Evolutionary conservation across 176 grass and related monocot genomes (phyloP), one percentile per base, ranked within the genome.

Genomic region (Triticum dicoccoides): DNA sequence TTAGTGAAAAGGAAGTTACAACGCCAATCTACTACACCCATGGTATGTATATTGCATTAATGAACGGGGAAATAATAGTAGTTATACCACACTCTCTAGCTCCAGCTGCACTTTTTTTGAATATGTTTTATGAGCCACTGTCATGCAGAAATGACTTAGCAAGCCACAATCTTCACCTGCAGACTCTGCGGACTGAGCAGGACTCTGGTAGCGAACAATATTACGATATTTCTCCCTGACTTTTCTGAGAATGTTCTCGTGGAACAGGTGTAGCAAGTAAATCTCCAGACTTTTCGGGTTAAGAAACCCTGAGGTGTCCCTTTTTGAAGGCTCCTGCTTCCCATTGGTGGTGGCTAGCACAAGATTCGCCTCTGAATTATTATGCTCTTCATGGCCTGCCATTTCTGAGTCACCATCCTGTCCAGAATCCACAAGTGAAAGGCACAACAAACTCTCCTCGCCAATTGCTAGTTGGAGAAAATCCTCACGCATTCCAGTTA

Each of bases 401-500:
- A 88, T 86, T 75, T 87, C 82, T 65, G 84, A 78, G 20, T 76
- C 88, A 73, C 81, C 80, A 61, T 87, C 83, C 59, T 83, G 65
- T 72, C 66, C 89, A 86, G 82, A 91, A 58, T 89, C 80, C 69
- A 85, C 83, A 83, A 98, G 94, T 3, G 79, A 94, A 70, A 98
- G 88, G 59, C 90, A 92, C 87, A 98, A 82, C 7, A 90, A 94
- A 88, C 82, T 92, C 76, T 96, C 92, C 82, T 92, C 92, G 83
- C 94, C 94, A 92, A 98, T 90, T 8, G 92, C 88, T 89, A 98
- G 84, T 65, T 98, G 92, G 84, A 98, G 88, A 87, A 98, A 90
- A 85, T 94, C 92, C 87, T 98, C 91, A 21, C 85, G 89, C 94
- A 98, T 94, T 76, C 94, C 97, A 86, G 97, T 98, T 61, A 96